Percentiles rank a stretch among this genome's conserved stretches.
phyloP scores from a whole-genome alignment of 1,284 basidiomycete genomes.

The Marasmius sp. region DNA sequence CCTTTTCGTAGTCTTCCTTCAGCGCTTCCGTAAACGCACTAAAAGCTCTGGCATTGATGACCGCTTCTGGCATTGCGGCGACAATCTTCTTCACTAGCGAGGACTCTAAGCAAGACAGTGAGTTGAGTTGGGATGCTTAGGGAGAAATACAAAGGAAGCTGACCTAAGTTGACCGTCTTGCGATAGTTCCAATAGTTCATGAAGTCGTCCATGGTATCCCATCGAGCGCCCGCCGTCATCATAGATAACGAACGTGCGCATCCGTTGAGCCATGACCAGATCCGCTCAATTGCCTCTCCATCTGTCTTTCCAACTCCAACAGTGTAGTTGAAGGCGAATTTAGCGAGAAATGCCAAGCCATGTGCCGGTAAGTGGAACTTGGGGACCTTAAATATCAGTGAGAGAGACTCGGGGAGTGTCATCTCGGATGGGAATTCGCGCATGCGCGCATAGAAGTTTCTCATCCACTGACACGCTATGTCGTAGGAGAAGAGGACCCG shows the following conservation, averaged over 20 bases:
- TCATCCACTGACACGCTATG: slow-evolving; percentile 19
- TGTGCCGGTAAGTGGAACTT: background rate
- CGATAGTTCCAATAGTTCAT: background rate
- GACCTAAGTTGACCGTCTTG: background rate
- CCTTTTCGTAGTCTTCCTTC: background rate
- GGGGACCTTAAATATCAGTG: background rate
- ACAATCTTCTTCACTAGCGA: background rate
- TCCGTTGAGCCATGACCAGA: background rate
- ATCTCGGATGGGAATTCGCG: background rate
- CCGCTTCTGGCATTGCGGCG: background rate
- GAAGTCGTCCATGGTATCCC: background rate
- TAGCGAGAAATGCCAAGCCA: background rate
- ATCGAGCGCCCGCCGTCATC: background rate
- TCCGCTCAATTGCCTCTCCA: slow-evolving; percentile 3
- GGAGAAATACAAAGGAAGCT: background rate
- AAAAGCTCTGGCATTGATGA: background rate
- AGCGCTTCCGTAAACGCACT: background rate
- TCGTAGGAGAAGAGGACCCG: slow-evolving; percentile 18
- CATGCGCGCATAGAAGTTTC: slow-evolving; percentile 9
- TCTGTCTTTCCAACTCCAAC: background rate
- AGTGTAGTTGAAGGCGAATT: background rate
- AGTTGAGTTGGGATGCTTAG: no score
- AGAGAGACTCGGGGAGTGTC: background rate
- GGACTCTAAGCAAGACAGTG: background rate
- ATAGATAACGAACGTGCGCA: background rate